Conservation (phyloP, 495 filamentous ascomycete species). For the Articulospora tetracladia region DNA sequence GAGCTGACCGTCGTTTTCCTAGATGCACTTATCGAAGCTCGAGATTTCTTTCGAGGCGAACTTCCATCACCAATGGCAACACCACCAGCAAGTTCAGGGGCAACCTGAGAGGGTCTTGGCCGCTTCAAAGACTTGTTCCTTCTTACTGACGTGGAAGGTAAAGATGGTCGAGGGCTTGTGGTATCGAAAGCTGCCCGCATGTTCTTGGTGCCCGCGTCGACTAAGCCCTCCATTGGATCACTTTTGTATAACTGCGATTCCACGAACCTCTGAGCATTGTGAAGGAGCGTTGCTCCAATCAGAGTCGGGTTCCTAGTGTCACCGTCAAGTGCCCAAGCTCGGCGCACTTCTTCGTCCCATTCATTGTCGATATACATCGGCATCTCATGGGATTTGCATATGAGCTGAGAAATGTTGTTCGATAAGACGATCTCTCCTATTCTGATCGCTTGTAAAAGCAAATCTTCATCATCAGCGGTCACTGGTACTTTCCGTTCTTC, state of each 20-base stretch:
- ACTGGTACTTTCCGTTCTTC: slow-evolving; percentile 47
- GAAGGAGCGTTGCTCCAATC: slow-evolving; percentile 45
- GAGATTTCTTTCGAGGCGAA: not conserved
- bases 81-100: slow-evolving; percentile 1
- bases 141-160: not conserved
- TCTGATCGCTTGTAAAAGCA: slow-evolving; percentile 57
- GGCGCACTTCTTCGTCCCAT: slow-evolving; percentile 51
- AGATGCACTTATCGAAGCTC: not conserved
- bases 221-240: slow-evolving; percentile 15
- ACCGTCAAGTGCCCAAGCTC: slow-evolving; percentile 61
- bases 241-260: slow-evolving; percentile 42
- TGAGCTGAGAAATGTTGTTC: slow-evolving; percentile 60
- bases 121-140: not conserved
- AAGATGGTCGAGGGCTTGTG: not conserved
- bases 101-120: not conserved
- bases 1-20: not conserved
- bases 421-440: slow-evolving; percentile 55
- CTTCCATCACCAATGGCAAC: not conserved
- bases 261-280: slow-evolving; percentile 54
- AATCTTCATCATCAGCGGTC: slow-evolving; percentile 50
- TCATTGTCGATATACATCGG: slow-evolving; percentile 63
- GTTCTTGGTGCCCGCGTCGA: not conserved
- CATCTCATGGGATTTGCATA: slow-evolving; percentile 69
- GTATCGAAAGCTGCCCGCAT: not conserved
- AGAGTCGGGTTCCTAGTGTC: slow-evolving; percentile 23